Evolutionary conservation across 805 yeast species (phyloP).

Genomic region (Danielia oregonensis): DNA sequence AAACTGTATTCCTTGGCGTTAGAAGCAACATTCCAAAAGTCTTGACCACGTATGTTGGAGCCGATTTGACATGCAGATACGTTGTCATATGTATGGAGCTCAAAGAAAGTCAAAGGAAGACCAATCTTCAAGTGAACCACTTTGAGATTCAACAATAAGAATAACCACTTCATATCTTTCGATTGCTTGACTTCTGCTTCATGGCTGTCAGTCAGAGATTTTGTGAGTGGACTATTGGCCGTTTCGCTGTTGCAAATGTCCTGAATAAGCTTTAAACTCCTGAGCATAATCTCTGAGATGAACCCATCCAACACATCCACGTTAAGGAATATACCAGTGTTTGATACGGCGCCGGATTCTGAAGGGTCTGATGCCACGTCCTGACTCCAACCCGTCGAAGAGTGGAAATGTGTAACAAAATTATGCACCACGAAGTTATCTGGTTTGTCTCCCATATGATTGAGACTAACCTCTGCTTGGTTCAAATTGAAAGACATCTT

Average conservation of each 20-base stretch:
- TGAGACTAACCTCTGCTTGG: not conserved
- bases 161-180: not conserved
- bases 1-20: constrained; percentile 2
- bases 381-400: not conserved
- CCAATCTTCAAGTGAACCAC: constrained; percentile 3
- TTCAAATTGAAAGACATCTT: not conserved
- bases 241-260: no score
- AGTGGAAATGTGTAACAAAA: not conserved
- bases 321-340: not conserved
- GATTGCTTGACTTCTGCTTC: no score
- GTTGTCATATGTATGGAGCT: constrained; percentile 4
- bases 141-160: constrained; percentile 5
- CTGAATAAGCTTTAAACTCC: not conserved
- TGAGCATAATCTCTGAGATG: not conserved
- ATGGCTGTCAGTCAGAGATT: no score
- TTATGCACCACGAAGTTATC: not conserved
- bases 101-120: constrained; percentile 5
- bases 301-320: not conserved
- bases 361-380: not conserved
- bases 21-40: constrained; percentile 5
- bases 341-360: not conserved
- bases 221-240: not conserved
- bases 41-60: not conserved
- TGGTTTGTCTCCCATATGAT: not conserved
- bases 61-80: not conserved